These are phyloP conservation scores for Gymnopilus junonius DNA, from an alignment of 768 basidiomycete species.

Conservation along the genomic window DNA sequence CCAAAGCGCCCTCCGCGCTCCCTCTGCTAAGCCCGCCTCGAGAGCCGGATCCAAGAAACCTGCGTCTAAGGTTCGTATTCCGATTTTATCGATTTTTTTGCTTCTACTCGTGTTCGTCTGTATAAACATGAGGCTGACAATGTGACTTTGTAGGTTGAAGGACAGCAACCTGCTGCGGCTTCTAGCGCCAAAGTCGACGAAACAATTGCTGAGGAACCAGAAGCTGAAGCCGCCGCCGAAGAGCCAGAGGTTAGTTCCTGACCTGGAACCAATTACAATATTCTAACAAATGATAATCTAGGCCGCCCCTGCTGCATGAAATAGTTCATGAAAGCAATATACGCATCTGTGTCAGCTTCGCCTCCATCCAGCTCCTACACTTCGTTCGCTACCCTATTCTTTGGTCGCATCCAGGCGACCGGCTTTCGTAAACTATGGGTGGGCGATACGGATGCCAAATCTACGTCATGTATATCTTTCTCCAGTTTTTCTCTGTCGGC, in stretches of 20 bases:
- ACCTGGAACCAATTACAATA: background rate
- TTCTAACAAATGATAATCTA: background rate
- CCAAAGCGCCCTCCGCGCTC: conserved; percentile 50
- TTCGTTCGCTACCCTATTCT: conserved; percentile 4
- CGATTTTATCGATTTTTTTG: background rate
- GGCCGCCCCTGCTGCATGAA: background rate
- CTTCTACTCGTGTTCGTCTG: conserved; percentile 4
- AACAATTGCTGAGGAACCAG: conserved; percentile 62
- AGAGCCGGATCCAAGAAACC: conserved; percentile 67
- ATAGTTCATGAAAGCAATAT: background rate
- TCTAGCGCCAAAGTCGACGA: conserved; percentile 40
- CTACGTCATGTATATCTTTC: conserved; percentile 22
- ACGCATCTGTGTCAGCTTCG: conserved; percentile 5
- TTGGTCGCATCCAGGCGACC: conserved; percentile 5
- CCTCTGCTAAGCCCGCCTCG: conserved; percentile 57
- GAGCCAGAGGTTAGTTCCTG: conserved; percentile 12
- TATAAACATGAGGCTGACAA: conserved; percentile 19
- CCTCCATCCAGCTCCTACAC: background rate
- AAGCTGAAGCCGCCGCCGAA: conserved; percentile 40
- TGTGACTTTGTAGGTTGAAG: conserved; percentile 38
- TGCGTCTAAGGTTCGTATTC: conserved; percentile 55
- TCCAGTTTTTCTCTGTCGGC: conserved; percentile 17
- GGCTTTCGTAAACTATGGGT: conserved; percentile 8
- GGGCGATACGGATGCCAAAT: conserved; percentile 13
- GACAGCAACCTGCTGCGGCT: conserved; percentile 41